Conservation (phyloP, 2,329 filamentous ascomycete genomes). For the Anthostomella pinea region DNA sequence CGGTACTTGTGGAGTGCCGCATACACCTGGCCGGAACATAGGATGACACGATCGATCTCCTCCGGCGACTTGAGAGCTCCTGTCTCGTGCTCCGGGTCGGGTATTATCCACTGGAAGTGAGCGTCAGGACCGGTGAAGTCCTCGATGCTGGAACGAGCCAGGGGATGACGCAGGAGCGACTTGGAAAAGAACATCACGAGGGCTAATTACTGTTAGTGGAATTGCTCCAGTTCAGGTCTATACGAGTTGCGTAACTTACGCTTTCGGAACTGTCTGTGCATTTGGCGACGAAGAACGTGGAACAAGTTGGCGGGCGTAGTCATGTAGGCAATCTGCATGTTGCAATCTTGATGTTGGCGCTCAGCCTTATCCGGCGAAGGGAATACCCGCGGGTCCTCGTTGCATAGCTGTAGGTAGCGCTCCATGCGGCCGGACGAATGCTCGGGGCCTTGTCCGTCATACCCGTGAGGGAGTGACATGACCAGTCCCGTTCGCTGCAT, state of each 20-base stretch:
- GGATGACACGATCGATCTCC: slow-evolving; percentile 88
- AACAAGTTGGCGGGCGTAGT: slow-evolving; percentile 96
- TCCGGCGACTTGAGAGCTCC: slow-evolving; percentile 74
- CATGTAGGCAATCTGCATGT: slow-evolving; percentile 98
- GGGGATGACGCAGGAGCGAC: slow-evolving; percentile 87
- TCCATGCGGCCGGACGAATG: slow-evolving; percentile 97
- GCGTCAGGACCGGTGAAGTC: slow-evolving; percentile 82
- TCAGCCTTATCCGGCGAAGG: slow-evolving; percentile 84
- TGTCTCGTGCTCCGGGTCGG: slow-evolving; percentile 78
- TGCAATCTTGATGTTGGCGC: slow-evolving; percentile 98
- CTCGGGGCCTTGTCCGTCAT: slow-evolving; percentile 96
- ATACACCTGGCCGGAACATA: slow-evolving; percentile 95
- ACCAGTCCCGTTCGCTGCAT: slow-evolving; percentile 96
- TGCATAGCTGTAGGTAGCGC: slow-evolving; percentile 94
- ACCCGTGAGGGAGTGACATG: slow-evolving; percentile 94
- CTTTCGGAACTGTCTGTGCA: slow-evolving; percentile 99
- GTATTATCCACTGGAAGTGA: slow-evolving; percentile 96
- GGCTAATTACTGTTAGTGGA: slow-evolving; percentile 49
- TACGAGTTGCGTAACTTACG: slow-evolving; percentile 56
- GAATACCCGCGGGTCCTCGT: slow-evolving; percentile 94
- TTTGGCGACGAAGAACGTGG: slow-evolving; percentile 93
- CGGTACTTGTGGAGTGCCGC: slow-evolving; percentile 88
- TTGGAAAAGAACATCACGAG: slow-evolving; percentile 99
- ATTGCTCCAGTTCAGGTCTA: not conserved
- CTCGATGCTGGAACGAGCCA: slow-evolving; percentile 84